Conservation (phyloP, 208 protist genomes). For the Acanthamoeba divionensis region DNA sequence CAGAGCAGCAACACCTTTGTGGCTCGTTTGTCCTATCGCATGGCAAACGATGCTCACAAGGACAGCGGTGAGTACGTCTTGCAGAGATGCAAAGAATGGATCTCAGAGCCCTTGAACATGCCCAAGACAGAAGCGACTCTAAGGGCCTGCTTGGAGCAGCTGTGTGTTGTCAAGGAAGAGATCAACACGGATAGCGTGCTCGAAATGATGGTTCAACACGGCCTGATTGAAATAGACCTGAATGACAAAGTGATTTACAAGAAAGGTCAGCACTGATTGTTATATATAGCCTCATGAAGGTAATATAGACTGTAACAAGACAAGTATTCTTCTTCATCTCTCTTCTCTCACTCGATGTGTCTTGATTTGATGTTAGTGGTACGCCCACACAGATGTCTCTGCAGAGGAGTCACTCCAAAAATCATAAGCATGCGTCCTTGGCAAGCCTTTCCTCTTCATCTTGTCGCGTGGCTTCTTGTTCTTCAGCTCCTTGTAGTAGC, state of each 20-base stretch:
- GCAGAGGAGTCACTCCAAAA: too few relatives aligned
- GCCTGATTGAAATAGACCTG: background rate
- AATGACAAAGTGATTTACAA: conserved; percentile 36
- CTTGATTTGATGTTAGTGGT: too few relatives aligned
- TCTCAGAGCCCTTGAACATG: conserved; percentile 3
- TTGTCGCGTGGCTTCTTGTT: too few relatives aligned
- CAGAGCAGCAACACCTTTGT: background rate
- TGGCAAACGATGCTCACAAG: conserved; percentile 21
- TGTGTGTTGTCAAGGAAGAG: background rate
- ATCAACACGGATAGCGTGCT: background rate
- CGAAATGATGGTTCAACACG: background rate
- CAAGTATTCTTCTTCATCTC: too few relatives aligned
- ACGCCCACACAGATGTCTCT: too few relatives aligned
- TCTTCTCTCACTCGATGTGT: too few relatives aligned
- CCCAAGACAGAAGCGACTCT: background rate
- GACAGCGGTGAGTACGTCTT: background rate
- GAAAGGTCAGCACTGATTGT: too few relatives aligned
- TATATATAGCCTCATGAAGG: too few relatives aligned
- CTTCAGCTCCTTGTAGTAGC: too few relatives aligned
- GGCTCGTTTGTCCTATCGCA: background rate
- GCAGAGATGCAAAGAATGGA: conserved; percentile 18
- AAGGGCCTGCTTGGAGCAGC: background rate
- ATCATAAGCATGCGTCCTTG: too few relatives aligned
- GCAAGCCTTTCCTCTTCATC: too few relatives aligned
- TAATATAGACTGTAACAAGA: too few relatives aligned